These are phyloP conservation scores for Thelephora aurantiotincta DNA, from an alignment of 768 basidiomycete genomes.

Conservation along the genomic window DNA sequence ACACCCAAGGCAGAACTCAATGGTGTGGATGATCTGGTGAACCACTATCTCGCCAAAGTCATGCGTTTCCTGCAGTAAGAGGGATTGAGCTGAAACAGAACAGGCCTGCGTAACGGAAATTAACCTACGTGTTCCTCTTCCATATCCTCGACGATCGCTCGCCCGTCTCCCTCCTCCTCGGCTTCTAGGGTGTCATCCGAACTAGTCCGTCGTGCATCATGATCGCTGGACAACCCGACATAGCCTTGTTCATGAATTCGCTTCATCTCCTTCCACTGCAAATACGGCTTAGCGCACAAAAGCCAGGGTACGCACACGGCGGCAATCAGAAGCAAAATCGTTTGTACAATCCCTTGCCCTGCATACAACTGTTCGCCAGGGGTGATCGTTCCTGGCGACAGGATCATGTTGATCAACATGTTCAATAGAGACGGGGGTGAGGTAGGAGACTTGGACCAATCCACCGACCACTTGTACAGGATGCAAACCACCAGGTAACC, in stretches of 20 bases:
- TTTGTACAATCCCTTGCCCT: conserved; percentile 80
- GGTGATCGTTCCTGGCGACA: conserved; percentile 73
- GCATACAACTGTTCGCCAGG: conserved; percentile 60
- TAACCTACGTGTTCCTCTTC: conserved; percentile 62
- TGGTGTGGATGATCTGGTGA: conserved; percentile 96
- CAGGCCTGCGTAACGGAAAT: conserved; percentile 6
- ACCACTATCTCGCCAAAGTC: conserved; percentile 92
- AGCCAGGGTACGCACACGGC: conserved; percentile 90
- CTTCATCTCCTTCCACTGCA: conserved; percentile 82
- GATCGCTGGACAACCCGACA: conserved; percentile 39
- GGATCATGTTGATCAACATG: conserved; percentile 95
- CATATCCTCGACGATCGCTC: conserved; percentile 57
- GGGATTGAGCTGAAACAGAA: conserved; percentile 5
- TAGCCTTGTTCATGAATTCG: conserved; percentile 78
- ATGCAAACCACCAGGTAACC: conserved; percentile 92
- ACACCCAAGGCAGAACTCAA: conserved; percentile 98
- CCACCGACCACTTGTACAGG: conserved; percentile 92
- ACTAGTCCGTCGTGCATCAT: conserved; percentile 45
- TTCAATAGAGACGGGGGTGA: conserved; percentile 83
- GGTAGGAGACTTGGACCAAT: conserved; percentile 64
- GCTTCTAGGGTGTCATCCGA: conserved; percentile 34
- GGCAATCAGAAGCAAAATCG: conserved; percentile 64
- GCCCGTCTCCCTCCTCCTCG: conserved; percentile 72
- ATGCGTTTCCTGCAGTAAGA: conserved; percentile 49
- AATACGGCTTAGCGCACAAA: conserved; percentile 83